phyloP scores from a whole-genome alignment of 192 early-diverging fungal species.

The Tieghemiomyces parasiticus region DNA sequence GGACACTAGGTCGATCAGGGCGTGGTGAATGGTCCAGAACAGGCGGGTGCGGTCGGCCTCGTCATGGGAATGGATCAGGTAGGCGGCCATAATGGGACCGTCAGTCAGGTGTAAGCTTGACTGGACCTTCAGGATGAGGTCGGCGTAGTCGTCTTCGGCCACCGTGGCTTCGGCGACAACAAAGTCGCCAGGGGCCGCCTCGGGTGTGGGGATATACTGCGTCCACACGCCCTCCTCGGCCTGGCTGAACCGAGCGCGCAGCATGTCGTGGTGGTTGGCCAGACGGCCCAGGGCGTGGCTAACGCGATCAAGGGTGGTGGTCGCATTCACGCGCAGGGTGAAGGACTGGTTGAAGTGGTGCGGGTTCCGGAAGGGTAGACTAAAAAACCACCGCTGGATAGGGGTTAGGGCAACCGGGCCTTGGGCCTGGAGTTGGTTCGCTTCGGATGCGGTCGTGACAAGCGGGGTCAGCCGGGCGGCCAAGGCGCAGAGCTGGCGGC shows the following conservation, averaged over 20 bases:
- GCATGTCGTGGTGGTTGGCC: not conserved
- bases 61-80: not conserved
- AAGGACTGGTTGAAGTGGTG: not conserved
- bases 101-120: not conserved
- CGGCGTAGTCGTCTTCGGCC: not conserved
- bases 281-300: not conserved
- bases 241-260: not conserved
- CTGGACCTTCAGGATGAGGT: not conserved
- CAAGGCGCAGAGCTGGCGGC: not conserved
- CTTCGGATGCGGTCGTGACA: not conserved
- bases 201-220: not conserved
- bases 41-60: slow-evolving; percentile 10
- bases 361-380: not conserved
- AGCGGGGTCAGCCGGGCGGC: not conserved
- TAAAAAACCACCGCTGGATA: not conserved
- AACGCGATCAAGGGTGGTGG: not conserved
- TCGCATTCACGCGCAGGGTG: not conserved
- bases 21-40: slow-evolving; percentile 16
- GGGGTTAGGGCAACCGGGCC: not conserved
- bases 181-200: not conserved
- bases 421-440: not conserved
- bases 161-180: not conserved
- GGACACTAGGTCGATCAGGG: slow-evolving; percentile 18
- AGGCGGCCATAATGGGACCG: not conserved
- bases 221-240: not conserved